These are phyloP conservation scores for Colletotrichum horii DNA, from an alignment of 2,329 filamentous ascomycete species.

Conservation along the genomic window DNA sequence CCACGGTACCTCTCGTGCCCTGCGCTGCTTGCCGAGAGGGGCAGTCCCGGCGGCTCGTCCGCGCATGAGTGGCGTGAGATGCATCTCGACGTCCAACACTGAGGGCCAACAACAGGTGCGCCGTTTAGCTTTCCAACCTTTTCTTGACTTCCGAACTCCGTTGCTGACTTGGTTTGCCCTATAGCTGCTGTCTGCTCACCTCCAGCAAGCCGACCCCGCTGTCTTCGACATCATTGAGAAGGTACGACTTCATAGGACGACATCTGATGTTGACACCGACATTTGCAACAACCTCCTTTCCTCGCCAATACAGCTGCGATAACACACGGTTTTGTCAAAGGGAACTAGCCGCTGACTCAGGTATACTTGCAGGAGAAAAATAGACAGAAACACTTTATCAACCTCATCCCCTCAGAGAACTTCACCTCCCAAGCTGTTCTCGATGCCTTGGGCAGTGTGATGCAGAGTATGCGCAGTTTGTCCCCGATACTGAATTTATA, in stretches of 20 bases:
- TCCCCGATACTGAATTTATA: neutral
- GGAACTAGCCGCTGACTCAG: neutral
- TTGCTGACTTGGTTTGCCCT: neutral
- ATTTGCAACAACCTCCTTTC: neutral
- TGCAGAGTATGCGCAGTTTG: conserved; percentile 76
- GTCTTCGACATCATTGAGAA: conserved; percentile 92
- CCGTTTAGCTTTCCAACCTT: neutral
- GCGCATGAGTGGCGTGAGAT: conserved; percentile 30
- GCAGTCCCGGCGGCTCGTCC: conserved; percentile 22
- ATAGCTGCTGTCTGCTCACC: conserved; percentile 78
- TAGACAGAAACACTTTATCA: conserved; percentile 97
- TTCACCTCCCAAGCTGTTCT: conserved; percentile 93
- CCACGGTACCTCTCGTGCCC: conserved; percentile 53
- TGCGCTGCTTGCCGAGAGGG: conserved; percentile 45
- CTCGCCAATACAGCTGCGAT: neutral
- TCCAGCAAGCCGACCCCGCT: conserved; percentile 84
- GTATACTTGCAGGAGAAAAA: conserved; percentile 77
- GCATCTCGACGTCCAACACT: conserved; percentile 50
- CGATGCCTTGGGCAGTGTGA: conserved; percentile 89
- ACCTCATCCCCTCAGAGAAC: conserved; percentile 94
- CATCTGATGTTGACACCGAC: neutral
- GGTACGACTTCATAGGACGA: conserved; percentile 52
- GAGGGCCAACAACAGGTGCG: conserved; percentile 67
- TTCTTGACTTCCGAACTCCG: neutral
- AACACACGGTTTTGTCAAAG: too few species aligned